Evolutionary conservation across 306 rosid genomes (phyloP).

Genomic region (Argentina anserina): DNA sequence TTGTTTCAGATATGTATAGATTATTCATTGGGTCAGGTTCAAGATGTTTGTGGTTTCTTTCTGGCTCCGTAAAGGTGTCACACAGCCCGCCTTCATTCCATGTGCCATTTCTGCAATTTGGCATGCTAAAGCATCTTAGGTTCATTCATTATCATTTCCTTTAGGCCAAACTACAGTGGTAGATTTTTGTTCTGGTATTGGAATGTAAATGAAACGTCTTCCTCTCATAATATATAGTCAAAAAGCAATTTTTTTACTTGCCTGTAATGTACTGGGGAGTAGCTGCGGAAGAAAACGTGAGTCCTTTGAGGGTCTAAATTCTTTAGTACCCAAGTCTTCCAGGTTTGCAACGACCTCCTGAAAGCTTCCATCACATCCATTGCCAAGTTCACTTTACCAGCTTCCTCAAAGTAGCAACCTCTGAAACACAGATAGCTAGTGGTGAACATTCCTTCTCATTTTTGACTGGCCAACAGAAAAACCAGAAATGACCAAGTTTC

Average conservation of each 20-base stretch:
- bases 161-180: background rate
- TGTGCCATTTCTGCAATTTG: constrained; percentile 68
- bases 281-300: constrained; percentile 72
- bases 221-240: background rate
- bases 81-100: constrained; percentile 77
- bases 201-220: background rate
- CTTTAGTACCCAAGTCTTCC: constrained; percentile 66
- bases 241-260: constrained; percentile 25
- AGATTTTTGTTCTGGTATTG: background rate
- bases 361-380: constrained; percentile 73
- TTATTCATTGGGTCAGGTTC: constrained; percentile 60
- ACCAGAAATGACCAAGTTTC: too few species aligned
- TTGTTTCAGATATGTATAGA: constrained; percentile 46
- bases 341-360: constrained; percentile 59
- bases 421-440: constrained; percentile 32
- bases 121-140: constrained; percentile 8
- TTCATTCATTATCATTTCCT: constrained; percentile 7
- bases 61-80: constrained; percentile 48
- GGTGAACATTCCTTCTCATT: background rate
- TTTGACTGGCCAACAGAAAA: background rate
- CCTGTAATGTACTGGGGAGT: constrained; percentile 80
- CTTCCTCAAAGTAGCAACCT: constrained; percentile 73
- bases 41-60: constrained; percentile 41
- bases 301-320: constrained; percentile 47
- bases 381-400: constrained; percentile 44